Conservation (phyloP, 23 red algal species). For the Gracilariopsis chorda region DNA sequence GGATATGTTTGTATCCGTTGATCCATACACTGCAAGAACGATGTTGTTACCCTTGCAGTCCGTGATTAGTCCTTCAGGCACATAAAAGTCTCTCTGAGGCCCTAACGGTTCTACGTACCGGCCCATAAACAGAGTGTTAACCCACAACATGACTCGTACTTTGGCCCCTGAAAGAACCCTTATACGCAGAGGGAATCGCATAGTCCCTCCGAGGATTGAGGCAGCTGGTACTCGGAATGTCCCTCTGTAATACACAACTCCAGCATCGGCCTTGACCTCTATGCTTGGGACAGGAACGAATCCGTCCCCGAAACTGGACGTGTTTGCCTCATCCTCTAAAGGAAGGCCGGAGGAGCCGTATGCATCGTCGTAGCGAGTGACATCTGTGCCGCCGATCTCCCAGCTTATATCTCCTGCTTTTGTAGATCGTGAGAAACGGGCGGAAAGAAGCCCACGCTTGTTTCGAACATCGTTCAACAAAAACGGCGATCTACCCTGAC, state of each 20-base stretch:
- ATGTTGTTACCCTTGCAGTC: slow-evolving; percentile 68
- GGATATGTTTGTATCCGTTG: slow-evolving; percentile 38
- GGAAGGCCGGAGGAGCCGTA: slow-evolving; percentile 85
- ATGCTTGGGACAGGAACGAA: neutral
- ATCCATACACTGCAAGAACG: slow-evolving; percentile 67
- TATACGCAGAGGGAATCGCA: slow-evolving; percentile 62
- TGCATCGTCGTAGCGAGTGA: slow-evolving; percentile 70
- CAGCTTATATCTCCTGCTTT: slow-evolving; percentile 43
- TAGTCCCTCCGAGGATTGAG: slow-evolving; percentile 15
- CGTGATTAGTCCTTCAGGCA: slow-evolving; percentile 73
- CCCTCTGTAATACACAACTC: slow-evolving; percentile 63
- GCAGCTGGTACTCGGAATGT: slow-evolving; percentile 61
- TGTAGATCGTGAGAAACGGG: slow-evolving; percentile 43
- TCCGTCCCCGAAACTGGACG: neutral
- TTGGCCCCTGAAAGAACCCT: slow-evolving; percentile 35
- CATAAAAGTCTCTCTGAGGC: slow-evolving; percentile 87
- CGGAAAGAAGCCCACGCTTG: slow-evolving; percentile 80
- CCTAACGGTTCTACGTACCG: slow-evolving; percentile 75
- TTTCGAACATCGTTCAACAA: slow-evolving; percentile 90
- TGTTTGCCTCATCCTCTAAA: slow-evolving; percentile 58
- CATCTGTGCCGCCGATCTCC: slow-evolving; percentile 70
- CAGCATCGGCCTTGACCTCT: slow-evolving; percentile 18
- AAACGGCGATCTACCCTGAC: slow-evolving; percentile 82
- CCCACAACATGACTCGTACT: slow-evolving; percentile 61
- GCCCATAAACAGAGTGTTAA: slow-evolving; percentile 79